Evolutionary conservation across 257 asterid species (phyloP).

Genomic region (Solanum paucissectum): DNA sequence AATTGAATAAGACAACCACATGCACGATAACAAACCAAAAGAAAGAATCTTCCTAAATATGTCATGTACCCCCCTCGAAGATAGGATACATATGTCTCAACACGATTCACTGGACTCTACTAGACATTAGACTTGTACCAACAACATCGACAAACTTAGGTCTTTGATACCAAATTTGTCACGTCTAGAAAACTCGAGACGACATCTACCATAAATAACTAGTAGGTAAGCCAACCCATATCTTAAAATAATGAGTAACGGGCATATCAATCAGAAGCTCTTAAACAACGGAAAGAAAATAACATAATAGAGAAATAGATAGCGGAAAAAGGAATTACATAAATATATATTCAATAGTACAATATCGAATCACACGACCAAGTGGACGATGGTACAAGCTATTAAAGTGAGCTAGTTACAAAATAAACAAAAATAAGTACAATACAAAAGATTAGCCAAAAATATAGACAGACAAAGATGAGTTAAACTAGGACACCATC

Average conservation of each 20-base stretch:
- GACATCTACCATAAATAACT: neutral
- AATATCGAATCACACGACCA: neutral
- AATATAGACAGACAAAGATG: too few relatives aligned
- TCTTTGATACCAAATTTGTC: neutral
- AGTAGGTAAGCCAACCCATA: neutral
- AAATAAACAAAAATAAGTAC: neutral
- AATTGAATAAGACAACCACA: neutral
- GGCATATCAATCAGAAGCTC: neutral
- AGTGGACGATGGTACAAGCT: neutral
- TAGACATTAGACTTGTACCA: neutral
- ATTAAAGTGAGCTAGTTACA: neutral
- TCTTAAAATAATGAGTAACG: neutral
- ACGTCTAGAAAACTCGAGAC: neutral
- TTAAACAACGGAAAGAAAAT: too few relatives aligned
- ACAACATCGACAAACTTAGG: neutral
- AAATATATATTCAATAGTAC: too few relatives aligned
- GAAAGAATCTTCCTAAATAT: too few relatives aligned
- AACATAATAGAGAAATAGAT: neutral
- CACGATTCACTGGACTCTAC: neutral
- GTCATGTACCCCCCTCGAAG: too few relatives aligned
- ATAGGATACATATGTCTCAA: neutral
- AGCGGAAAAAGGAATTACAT: neutral
- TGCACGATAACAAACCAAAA: neutral
- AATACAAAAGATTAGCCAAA: neutral
- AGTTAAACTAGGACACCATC: neutral